Conservation (phyloP, 169 alveolate species). For the Fabrea salina region DNA sequence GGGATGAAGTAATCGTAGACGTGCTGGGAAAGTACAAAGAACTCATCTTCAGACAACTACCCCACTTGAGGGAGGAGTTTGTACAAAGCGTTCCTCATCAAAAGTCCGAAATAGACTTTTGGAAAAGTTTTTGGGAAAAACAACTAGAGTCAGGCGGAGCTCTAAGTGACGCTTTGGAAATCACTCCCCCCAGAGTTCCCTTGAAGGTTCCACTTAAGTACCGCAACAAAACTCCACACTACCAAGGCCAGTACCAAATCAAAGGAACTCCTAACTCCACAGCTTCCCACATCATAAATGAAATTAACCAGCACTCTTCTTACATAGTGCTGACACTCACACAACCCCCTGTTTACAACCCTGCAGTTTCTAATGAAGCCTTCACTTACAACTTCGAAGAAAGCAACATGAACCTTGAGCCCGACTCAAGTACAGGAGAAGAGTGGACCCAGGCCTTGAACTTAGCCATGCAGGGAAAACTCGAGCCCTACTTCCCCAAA, state of each 20-base stretch:
- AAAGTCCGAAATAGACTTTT: slow-evolving; percentile 26
- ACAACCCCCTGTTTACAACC: background rate
- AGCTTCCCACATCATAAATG: background rate
- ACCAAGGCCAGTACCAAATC: background rate
- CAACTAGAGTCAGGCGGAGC: slow-evolving; percentile 7
- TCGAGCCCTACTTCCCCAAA: background rate
- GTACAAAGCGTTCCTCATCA: background rate
- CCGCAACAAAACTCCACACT: background rate
- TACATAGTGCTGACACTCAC: background rate
- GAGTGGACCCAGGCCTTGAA: background rate
- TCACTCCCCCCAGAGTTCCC: background rate
- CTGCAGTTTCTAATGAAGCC: background rate
- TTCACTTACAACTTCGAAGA: background rate
- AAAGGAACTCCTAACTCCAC: background rate
- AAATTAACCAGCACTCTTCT: slow-evolving; percentile 7
- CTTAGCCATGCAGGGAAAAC: background rate
- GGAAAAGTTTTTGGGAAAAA: slow-evolving; percentile 26
- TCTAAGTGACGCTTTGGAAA: slow-evolving; percentile 11
- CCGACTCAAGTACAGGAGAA: background rate
- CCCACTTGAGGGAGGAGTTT: background rate
- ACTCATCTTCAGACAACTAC: slow-evolving; percentile 16
- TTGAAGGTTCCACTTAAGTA: background rate
- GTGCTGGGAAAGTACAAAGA: slow-evolving; percentile 3
- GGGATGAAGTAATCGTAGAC: background rate
- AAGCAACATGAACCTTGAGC: background rate